Evolutionary conservation across 2,329 filamentous ascomycete species (phyloP), one percentile per base, ranked within the genome.

Genomic region (Lachnellula occidentalis): DNA sequence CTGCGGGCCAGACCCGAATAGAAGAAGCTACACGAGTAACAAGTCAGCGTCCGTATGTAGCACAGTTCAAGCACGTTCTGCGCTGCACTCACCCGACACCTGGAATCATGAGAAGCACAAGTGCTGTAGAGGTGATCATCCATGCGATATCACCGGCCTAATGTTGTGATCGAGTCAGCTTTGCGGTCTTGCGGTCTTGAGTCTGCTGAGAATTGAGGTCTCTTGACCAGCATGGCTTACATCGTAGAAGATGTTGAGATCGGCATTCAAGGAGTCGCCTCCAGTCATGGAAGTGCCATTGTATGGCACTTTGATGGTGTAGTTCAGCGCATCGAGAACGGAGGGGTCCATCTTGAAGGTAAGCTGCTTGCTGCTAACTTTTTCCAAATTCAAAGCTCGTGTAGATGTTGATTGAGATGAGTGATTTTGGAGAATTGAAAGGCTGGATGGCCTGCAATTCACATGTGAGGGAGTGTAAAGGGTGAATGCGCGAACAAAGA

Each of bases 71-170:
- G 56, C 27, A 31, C 56, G 56, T 54, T 57, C 41, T 53, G 50
- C 52, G 53, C 36, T 60, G 60, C 57, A 72, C 77, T 69, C 72
- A 80, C 67, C 89, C 91, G 64, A 95, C 90, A 63, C 91, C 91
- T 2, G 91, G 91, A 74, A 95, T 90, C 91, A 95, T 95, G 64
- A 96, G 82, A 64, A 95, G 75, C 50, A 95, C 90, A 51, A 96
- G 79, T 6, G 89, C 90, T 1, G 90, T 91, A 27, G 88, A 79
- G 19, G 83, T 87, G 63, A 95, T 83, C 73, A 95, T 84, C 87
- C 88, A 95, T 53, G 84, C 86, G 61, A 95, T 87, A 74, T 95
- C 89, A 67, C 90, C 90, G 56, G 85, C 77, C 86, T 90, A 57
- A 36, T 83, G 70, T 91, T 77, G 56, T 88, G 88, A 60, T 50